Conservation (phyloP, 139 green algal genomes). For the Nannochloris sp. region DNA sequence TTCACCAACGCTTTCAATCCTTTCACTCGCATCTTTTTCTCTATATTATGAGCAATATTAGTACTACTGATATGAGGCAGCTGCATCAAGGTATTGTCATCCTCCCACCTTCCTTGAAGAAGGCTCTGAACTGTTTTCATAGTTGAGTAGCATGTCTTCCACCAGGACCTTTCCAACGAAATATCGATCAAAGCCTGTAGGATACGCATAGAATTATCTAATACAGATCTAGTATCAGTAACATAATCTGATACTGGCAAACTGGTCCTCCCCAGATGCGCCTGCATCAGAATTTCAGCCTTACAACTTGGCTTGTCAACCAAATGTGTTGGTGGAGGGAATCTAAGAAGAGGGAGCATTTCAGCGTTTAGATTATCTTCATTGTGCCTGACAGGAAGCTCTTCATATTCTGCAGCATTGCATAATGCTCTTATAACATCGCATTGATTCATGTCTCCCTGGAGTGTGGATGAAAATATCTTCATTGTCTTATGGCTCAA, state of each 20-base stretch:
- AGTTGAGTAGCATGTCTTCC: conserved; percentile 56
- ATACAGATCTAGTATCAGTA: conserved; percentile 83
- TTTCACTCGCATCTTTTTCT: conserved; percentile 80
- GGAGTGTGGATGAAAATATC: conserved; percentile 55
- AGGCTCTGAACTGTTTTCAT: conserved; percentile 80
- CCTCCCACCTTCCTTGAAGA: conserved; percentile 72
- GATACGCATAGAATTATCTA: conserved; percentile 88
- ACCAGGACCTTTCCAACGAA: conserved; percentile 65
- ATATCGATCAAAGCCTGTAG: conserved; percentile 89
- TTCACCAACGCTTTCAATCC: conserved; percentile 69
- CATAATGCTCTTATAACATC: conserved; percentile 59
- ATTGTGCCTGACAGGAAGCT: conserved; percentile 96
- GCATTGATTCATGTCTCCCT: conserved; percentile 41
- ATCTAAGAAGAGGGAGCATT: conserved; percentile 52
- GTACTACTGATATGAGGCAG: conserved; percentile 43
- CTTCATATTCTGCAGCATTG: conserved; percentile 80
- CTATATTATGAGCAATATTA: conserved; percentile 35
- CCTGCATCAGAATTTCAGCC: conserved; percentile 86
- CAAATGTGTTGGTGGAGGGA: conserved; percentile 1
- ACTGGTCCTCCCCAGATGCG: conserved; percentile 68
- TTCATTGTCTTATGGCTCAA: conserved; percentile 78
- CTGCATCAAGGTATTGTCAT: conserved; percentile 54
- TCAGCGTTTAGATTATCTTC: conserved; percentile 90
- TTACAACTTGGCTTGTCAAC: conserved; percentile 90
- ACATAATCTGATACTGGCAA: conserved; percentile 91